Base-by-base conservation (phyloP, 257 asterid species). In the Nicotiana tabacum region DNA sequence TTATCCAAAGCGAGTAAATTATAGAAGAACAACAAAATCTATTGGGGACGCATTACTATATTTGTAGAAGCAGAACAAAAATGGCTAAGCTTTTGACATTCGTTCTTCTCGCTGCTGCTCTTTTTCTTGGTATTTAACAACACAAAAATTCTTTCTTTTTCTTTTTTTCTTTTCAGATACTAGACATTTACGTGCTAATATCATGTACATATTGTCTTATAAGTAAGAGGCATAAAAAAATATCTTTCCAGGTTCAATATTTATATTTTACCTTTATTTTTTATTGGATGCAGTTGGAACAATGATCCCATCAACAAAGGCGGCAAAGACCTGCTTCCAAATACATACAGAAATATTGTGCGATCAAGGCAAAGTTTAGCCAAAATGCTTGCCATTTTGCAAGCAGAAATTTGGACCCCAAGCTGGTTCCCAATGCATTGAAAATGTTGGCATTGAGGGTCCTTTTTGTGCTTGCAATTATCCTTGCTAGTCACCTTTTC, bases 341-440 rank as follows among this genome's bases (percentile, higher is more conserved):
- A 5, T 72, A 27, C 67, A 69, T 21, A 1, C 64, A 9, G 61
- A 30, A 46, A 55, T 82, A 15, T 3, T 17, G 6, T 82, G 81
- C 12, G 32, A 27, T 4, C 6, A 30, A 6, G 83, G 77, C 21
- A 4, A 65, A 2, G 55, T 43, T 11, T 27, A 24, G 4, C 53
- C 83, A 48, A 15, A 51, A 24, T 81, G 79, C 30, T 58, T 24
- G 29, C 24, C 74, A 15, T 21, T 66, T 9, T 82, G 74, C 30
- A 60, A 30, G 33, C 16, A 12, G 21, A 39, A 17, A 11, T 81
- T 74, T 35, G 79, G 84, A 11, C 3, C 21, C 61, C 13, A 74
- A 18, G 84, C 84, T 61, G 68, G 79, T 12, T 67, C 10, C 61
- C 55, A 27, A 4, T 79, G 82, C 66, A 66, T 55, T 29, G 66